Evolutionary conservation across 2,329 filamentous ascomycete species (phyloP).

Genomic region (Fusarium sp.): DNA sequence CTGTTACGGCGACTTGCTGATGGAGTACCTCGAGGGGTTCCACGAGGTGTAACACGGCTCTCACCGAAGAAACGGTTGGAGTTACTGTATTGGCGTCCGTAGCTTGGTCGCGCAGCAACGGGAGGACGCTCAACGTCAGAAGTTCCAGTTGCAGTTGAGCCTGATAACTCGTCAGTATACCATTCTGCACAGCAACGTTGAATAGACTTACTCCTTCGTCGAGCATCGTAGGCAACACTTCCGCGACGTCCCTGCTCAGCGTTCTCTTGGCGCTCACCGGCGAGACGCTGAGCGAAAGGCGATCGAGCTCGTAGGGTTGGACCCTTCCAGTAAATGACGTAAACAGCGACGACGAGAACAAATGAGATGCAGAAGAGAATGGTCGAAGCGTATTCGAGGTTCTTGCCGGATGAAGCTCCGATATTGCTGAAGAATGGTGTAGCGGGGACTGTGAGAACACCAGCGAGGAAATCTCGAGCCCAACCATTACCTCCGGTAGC

Average conservation of each 20-base stretch:
- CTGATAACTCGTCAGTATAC: slow-evolving; percentile 28
- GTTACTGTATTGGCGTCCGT: slow-evolving; percentile 49
- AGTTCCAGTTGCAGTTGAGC: slow-evolving; percentile 33
- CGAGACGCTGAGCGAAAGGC: slow-evolving; percentile 72
- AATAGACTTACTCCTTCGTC: slow-evolving; percentile 42
- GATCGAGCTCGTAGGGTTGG: slow-evolving; percentile 68
- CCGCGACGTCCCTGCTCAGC: slow-evolving; percentile 43
- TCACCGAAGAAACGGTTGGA: slow-evolving; percentile 55
- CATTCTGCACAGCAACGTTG: fast-evolving
- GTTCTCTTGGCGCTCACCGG: slow-evolving; percentile 51
- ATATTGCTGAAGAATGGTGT: slow-evolving; percentile 72
- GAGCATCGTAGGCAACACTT: slow-evolving; percentile 40
- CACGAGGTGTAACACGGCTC: slow-evolving; percentile 51
- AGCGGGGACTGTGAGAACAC: slow-evolving; percentile 74
- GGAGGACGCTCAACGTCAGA: slow-evolving; percentile 21
- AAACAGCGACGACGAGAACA: slow-evolving; percentile 70
- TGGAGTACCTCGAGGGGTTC: slow-evolving; percentile 51
- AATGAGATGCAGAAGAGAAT: slow-evolving; percentile 72
- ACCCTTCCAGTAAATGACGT: slow-evolving; percentile 74
- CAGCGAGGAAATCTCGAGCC: slow-evolving; percentile 77
- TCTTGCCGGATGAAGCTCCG: slow-evolving; percentile 54
- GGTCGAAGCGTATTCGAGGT: slow-evolving; percentile 69
- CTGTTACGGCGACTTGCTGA: slow-evolving; percentile 46
- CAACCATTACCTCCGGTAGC: slow-evolving; percentile 82
- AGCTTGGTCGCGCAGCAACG: slow-evolving; percentile 21